Evolutionary conservation across 2,329 filamentous ascomycete genomes (phyloP).

Genomic region (Penicillium sp.): DNA sequence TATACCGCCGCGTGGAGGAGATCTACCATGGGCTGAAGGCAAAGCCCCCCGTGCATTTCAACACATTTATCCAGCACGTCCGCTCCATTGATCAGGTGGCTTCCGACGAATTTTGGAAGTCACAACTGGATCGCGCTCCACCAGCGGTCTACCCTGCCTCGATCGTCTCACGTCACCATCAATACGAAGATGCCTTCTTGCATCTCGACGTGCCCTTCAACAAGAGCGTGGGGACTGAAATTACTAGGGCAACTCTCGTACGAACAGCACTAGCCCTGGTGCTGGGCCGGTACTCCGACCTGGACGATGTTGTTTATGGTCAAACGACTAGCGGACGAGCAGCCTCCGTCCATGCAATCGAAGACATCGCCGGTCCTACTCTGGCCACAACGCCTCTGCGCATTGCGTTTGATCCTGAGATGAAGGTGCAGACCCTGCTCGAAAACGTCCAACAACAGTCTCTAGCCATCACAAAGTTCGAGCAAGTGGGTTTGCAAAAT

Average conservation of each 20-base stretch:
- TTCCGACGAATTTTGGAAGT: constrained; percentile 15
- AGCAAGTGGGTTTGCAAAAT: constrained; percentile 57
- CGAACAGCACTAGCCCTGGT: constrained; percentile 23
- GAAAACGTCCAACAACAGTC: constrained; percentile 58
- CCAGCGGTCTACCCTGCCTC: constrained; percentile 12
- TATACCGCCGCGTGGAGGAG: constrained; percentile 21
- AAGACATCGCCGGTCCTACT: background rate
- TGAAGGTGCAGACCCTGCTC: constrained; percentile 52
- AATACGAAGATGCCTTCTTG: constrained; percentile 12
- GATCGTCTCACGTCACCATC: constrained; percentile 9
- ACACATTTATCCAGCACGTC: constrained; percentile 5
- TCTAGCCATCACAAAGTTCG: constrained; percentile 59
- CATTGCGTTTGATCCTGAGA: background rate
- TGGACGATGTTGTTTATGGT: constrained; percentile 18
- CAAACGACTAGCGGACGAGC: constrained; percentile 15
- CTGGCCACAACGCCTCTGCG: constrained; percentile 19
- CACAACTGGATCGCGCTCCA: constrained; percentile 9
- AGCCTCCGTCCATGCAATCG: constrained; percentile 5
- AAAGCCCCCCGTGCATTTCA: background rate
- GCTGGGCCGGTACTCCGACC: constrained; percentile 10
- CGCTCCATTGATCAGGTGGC: background rate
- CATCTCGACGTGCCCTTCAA: background rate
- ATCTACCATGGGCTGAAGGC: constrained; percentile 3
- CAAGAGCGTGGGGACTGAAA: background rate
- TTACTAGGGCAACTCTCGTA: constrained; percentile 11